Evolutionary conservation across 2,329 filamentous ascomycete species (phyloP).

Genomic region (Arthrobotrys pseudoclavata): DNA sequence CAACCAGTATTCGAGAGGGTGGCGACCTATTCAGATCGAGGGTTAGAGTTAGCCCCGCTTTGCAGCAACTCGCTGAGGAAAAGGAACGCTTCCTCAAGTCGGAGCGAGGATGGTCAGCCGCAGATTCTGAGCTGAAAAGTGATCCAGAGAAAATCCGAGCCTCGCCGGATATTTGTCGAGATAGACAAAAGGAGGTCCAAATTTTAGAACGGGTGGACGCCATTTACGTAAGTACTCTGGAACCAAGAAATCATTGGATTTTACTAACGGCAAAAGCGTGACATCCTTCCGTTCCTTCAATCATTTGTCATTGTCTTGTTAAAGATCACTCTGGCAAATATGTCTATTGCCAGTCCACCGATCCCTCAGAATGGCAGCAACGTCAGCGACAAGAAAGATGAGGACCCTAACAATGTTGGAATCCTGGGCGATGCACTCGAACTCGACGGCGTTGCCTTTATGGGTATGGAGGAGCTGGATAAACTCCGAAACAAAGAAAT

Average conservation of each 20-base stretch:
- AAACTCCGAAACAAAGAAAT: constrained; percentile 86
- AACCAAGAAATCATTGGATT: background rate
- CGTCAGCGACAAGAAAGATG: constrained; percentile 47
- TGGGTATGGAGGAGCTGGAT: constrained; percentile 80
- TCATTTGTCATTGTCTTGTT: constrained; percentile 93
- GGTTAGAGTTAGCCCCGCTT: constrained; percentile 90
- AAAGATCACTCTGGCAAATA: constrained; percentile 87
- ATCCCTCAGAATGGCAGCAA: constrained; percentile 54
- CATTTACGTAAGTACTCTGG: constrained; percentile 80
- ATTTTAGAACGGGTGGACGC: constrained; percentile 80
- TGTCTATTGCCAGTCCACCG: constrained; percentile 79
- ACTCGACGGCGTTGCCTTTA: constrained; percentile 49
- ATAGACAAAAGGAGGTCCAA: constrained; percentile 73
- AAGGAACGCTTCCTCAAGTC: constrained; percentile 91
- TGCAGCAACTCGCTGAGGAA: constrained; percentile 94
- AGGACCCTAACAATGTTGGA: constrained; percentile 55
- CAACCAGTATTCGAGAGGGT: constrained; percentile 93
- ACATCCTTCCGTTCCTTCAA: constrained; percentile 86
- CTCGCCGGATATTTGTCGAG: constrained; percentile 65
- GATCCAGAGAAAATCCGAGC: constrained; percentile 67
- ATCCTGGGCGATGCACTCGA: constrained; percentile 51
- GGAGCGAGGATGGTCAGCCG: constrained; percentile 84
- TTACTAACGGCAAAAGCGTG: constrained; percentile 70
- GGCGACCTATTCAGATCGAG: constrained; percentile 90
- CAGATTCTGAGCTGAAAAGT: constrained; percentile 62